Base-by-base conservation (phyloP, 2,329 filamentous ascomycete genomes). In the Scedosporium boydii region DNA sequence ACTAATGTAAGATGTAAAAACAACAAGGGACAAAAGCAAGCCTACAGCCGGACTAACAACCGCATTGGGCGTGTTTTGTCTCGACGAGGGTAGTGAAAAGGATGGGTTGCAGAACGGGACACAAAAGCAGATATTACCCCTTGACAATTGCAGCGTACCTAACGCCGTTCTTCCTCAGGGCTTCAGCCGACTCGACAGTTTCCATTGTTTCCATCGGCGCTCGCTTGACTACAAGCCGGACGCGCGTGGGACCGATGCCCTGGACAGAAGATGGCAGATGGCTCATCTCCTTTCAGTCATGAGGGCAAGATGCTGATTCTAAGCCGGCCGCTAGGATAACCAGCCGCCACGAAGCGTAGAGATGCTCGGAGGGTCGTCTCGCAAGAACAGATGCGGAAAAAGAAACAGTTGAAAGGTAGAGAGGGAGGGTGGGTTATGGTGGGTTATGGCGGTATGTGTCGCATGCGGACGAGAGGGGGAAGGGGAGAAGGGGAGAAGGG, bases 81-180 rank as follows among this genome's bases (percentile, higher is more conserved):
- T 14, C 29, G 29, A 10, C 29, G 6, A 34, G 7, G 29, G 23
- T 12, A 12, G 14, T 21, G 34, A 34, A n/a, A n/a, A 3, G 3
- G 23, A 41, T 26, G 41, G 9, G 9, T 23, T n/a, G 53, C 14
- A 56, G 38, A 23, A 61, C 9, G 3, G 16, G 38, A 27, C 23
- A 38, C 34, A 46, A 56, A 48, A 53, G n/a, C 26, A 59, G 29
- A 56, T 34, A 63, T 60, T 71, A 70, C 68, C 68, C 67, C 70
- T 74, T 74, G 57, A 73, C 64, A 60, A 73, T 69, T 27, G 67
- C 68, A 29, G 72, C 68, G 61, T 73, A 74, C 27, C 69, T 66
- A 62, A 69, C 60, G 27, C 41, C 63, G 41, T 53, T 34, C 34
- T 26, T 55, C 12, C 16, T 61, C 6, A 41, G 34, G 6, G 46